These are phyloP conservation scores for Collybia mongolica DNA, from an alignment of 768 basidiomycete species.

Conservation along the genomic window DNA sequence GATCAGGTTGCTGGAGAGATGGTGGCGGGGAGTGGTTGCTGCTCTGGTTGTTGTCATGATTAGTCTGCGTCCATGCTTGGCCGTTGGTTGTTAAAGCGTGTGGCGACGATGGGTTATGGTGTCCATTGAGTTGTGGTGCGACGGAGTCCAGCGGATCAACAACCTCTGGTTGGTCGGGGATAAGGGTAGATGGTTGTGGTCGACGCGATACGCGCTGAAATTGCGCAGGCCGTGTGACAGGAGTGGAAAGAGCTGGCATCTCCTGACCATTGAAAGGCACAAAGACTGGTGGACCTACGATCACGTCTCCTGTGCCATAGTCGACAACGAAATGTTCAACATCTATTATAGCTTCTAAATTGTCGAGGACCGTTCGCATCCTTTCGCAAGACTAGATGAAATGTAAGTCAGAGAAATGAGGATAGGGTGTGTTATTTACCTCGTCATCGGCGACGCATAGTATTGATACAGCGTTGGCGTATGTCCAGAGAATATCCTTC, in stretches of 20 bases:
- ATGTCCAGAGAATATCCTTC: conserved; percentile 94
- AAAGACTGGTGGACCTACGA: conserved; percentile 77
- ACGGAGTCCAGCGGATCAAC: conserved; percentile 6
- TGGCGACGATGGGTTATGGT: conserved; percentile 40
- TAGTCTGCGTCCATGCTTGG: conserved; percentile 37
- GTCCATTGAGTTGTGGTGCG: conserved; percentile 13
- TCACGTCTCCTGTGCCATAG: conserved; percentile 82
- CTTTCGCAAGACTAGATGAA: conserved; percentile 81
- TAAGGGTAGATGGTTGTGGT: conserved; percentile 10
- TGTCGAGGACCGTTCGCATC: conserved; percentile 81
- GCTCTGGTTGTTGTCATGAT: conserved; percentile 34
- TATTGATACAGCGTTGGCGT: conserved; percentile 91
- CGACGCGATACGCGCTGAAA: conserved; percentile 31
- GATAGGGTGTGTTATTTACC: conserved; percentile 38
- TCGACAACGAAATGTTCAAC: conserved; percentile 83
- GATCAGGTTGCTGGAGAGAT: neutral
- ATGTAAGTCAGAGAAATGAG: conserved; percentile 3
- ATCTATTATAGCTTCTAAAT: conserved; percentile 82
- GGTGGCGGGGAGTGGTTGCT: conserved; percentile 62
- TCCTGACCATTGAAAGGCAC: conserved; percentile 56
- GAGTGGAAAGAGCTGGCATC: conserved; percentile 16
- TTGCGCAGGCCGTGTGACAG: conserved; percentile 22
- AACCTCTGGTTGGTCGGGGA: conserved; percentile 1
- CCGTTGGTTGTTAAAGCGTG: conserved; percentile 46
- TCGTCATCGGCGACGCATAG: conserved; percentile 96